Conservation (phyloP, 2,329 filamentous ascomycete species). For the Talaromyces islandicus region DNA sequence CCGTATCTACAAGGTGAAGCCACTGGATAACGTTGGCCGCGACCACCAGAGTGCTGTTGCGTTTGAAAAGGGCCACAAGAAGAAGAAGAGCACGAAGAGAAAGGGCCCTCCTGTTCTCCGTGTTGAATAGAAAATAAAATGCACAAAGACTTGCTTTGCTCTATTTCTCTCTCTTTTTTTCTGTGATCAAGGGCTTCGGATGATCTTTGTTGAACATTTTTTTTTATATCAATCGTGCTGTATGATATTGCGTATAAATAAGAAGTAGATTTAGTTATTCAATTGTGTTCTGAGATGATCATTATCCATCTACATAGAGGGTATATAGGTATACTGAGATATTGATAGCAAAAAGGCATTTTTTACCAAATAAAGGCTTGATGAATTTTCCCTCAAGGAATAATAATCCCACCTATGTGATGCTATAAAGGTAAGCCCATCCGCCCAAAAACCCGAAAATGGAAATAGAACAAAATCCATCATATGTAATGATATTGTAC, state of each 20-base stretch:
- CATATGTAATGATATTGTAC: background rate
- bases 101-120: constrained; percentile 40
- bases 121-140: constrained; percentile 28
- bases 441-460: background rate
- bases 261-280: background rate
- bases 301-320: background rate
- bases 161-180: background rate
- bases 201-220: background rate
- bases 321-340: background rate
- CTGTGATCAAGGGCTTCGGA: background rate
- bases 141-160: background rate
- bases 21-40: constrained; percentile 90
- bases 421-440: background rate
- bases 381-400: too few species aligned
- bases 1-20: constrained; percentile 99
- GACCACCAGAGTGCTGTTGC: constrained; percentile 64
- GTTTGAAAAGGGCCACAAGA: constrained; percentile 49
- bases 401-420: background rate
- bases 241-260: constrained; percentile 10
- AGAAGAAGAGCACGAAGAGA: constrained; percentile 42
- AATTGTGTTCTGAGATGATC: background rate
- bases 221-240: constrained; percentile 3
- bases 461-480: background rate
- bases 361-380: too few species aligned
- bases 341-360: too few species aligned